These are phyloP conservation scores for Penicillium macrosclerotiorum DNA, from an alignment of 495 filamentous ascomycete genomes.

Conservation along the genomic window DNA sequence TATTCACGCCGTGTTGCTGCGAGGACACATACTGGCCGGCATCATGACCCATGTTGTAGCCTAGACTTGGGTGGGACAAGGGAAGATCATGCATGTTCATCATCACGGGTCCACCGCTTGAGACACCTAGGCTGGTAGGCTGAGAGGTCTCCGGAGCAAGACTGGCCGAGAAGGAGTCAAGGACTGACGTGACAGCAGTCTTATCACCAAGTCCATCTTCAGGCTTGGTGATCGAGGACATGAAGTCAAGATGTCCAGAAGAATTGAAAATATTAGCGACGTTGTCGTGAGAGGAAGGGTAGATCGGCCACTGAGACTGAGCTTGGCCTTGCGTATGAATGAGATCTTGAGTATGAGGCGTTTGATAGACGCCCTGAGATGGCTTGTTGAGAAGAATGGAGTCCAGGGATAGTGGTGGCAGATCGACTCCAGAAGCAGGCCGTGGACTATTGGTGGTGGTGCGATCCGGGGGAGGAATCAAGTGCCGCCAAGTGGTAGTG, in stretches of 20 bases:
- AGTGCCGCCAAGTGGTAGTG: conserved; percentile 51
- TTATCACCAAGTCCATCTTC: conserved; percentile 42
- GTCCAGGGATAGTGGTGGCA: conserved; percentile 41
- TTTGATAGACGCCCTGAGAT: conserved; percentile 34
- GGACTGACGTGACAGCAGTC: conserved; percentile 38
- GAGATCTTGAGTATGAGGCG: conserved; percentile 32
- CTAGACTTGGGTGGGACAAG: conserved; percentile 33
- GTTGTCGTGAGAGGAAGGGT: conserved; percentile 35
- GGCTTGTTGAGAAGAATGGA: conserved; percentile 38
- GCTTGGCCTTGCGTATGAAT: conserved; percentile 28
- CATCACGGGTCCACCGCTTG: conserved; percentile 35
- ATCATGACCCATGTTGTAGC: conserved; percentile 35
- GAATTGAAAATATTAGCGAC: conserved; percentile 39
- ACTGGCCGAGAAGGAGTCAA: conserved; percentile 39
- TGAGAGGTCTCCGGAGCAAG: conserved; percentile 35
- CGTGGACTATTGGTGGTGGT: conserved; percentile 39
- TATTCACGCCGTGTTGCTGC: conserved; percentile 28
- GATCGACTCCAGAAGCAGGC: conserved; percentile 33
- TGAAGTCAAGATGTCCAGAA: conserved; percentile 34
- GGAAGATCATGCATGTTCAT: conserved; percentile 42
- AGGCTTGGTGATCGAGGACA: conserved; percentile 35
- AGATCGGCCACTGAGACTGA: conserved; percentile 41
- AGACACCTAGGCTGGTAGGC: conserved; percentile 27
- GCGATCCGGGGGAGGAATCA: conserved; percentile 44
- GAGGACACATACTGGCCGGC: conserved; percentile 35